A percentile compares a stretch with the other conserved stretches of the same genome.
These are phyloP conservation scores for Dactylellina leptospora DNA, from an alignment of 2,329 filamentous ascomycete species.

Conservation along the genomic window DNA sequence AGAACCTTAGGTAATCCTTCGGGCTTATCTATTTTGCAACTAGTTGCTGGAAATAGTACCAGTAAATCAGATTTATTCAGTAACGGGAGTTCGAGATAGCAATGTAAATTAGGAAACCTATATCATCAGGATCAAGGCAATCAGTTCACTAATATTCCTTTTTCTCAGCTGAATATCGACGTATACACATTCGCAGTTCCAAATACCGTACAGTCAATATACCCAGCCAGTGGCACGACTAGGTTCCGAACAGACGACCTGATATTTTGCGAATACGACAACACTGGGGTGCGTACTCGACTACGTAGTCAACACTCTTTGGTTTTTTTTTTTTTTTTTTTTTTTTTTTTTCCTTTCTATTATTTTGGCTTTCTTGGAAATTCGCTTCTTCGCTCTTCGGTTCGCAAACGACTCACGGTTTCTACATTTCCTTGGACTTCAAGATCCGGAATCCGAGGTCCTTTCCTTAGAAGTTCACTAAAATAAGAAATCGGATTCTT, in stretches of 20 bases:
- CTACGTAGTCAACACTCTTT: too few relatives aligned
- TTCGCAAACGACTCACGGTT: neutral
- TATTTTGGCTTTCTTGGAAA: neutral
- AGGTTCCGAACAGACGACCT: conserved; percentile 20
- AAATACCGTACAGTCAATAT: conserved; percentile 7
- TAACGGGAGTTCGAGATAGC: conserved; percentile 18
- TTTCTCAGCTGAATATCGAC: conserved; percentile 8
- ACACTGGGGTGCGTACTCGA: conserved; percentile 22
- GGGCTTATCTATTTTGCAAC: conserved; percentile 28
- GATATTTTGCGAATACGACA: conserved; percentile 13
- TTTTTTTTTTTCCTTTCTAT: neutral
- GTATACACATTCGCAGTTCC: conserved; percentile 24
- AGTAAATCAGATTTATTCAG: conserved; percentile 21
- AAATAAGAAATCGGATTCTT: conserved; percentile 14
- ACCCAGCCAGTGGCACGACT: neutral
- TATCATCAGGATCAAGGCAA: conserved; percentile 20
- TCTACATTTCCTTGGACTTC: neutral
- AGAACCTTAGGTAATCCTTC: conserved; percentile 35
- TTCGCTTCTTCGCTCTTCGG: conserved; percentile 41
- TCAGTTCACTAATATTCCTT: conserved; percentile 37
- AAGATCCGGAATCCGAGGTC: conserved; percentile 1
- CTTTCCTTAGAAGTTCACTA: conserved; percentile 4
- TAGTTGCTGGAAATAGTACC: conserved; percentile 32
- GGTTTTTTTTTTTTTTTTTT: conserved; percentile 44
- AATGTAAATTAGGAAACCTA: conserved; percentile 39